Conservation (phyloP, 495 filamentous ascomycete species). For the Penicillium longicatenatum region DNA sequence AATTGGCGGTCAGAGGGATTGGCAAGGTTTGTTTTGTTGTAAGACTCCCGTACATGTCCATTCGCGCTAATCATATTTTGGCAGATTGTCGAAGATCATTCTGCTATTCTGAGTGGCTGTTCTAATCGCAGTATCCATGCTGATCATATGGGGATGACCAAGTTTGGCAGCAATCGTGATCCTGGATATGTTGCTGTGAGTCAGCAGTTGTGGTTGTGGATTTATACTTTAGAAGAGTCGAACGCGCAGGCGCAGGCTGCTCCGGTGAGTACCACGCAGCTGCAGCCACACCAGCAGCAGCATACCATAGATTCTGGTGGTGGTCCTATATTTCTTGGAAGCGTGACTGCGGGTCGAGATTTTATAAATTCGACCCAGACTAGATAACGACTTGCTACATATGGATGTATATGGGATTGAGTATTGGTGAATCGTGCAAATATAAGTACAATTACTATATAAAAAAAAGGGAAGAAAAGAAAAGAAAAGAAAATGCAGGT, state of each 20-base stretch:
- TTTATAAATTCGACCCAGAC: not conserved
- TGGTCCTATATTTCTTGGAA: slow-evolving; percentile 1
- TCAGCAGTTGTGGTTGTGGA: slow-evolving; percentile 4
- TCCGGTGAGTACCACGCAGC: not conserved
- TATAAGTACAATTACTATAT: not conserved
- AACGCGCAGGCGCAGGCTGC: not conserved
- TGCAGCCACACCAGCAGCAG: not conserved
- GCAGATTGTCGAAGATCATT: slow-evolving; percentile 7
- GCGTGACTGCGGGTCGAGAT: not conserved
- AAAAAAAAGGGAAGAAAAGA: too few species aligned
- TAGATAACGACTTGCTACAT: not conserved
- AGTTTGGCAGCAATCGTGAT: not conserved
- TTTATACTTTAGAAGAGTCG: not conserved
- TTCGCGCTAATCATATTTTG: not conserved
- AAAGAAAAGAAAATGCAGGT: not conserved
- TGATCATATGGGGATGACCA: slow-evolving; percentile 11
- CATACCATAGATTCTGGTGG: slow-evolving; percentile 2
- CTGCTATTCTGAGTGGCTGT: slow-evolving; percentile 8
- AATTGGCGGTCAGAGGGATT: slow-evolving; percentile 2
- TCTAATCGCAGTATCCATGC: slow-evolving; percentile 5
- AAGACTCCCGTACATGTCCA: not conserved
- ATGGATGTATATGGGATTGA: not conserved
- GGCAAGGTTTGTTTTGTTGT: slow-evolving; percentile 2
- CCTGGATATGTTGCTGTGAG: slow-evolving; percentile 7
- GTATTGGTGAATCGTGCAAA: not conserved